Evolutionary conservation across 257 asterid species (phyloP).

Genomic region (Lycium barbarum): DNA sequence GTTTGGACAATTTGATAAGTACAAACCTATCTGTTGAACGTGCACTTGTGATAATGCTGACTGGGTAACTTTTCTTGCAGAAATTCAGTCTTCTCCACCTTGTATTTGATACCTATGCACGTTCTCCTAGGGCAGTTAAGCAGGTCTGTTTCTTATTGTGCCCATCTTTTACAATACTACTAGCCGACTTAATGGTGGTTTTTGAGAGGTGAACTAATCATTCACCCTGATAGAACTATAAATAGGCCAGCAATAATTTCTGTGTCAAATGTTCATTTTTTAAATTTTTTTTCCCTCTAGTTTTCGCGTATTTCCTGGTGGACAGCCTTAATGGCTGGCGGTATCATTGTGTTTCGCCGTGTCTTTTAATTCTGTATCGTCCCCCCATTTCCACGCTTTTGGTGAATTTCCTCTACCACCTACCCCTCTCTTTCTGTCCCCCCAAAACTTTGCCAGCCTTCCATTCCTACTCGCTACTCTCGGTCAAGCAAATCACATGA

Average conservation of each 20-base stretch:
- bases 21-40: not conserved
- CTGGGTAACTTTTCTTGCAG: conserved; percentile 52
- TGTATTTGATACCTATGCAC: conserved; percentile 71
- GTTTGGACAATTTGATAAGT: conserved; percentile 40
- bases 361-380: not conserved
- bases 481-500: not conserved
- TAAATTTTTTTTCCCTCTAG: not conserved
- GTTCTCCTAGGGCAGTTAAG: conserved; percentile 79
- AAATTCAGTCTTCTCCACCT: conserved; percentile 80
- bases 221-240: not conserved
- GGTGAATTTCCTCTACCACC: not conserved
- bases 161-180: conserved; percentile 22
- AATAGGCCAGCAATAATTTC: conserved; percentile 12
- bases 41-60: conserved; percentile 19
- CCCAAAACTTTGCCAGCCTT: not conserved
- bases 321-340: not conserved
- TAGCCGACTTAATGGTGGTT: not conserved
- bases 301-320: not conserved
- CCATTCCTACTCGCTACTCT: not conserved
- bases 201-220: conserved; percentile 16
- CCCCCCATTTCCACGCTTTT: not conserved
- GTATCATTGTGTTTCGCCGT: not conserved
- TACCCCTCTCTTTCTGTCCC: no score
- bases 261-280: not conserved
- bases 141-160: conserved; percentile 64